Evolutionary conservation across 1,139 yeast genomes (phyloP), one percentile per base, ranked within the genome.

Genomic region (Yamadazyma membranifaciens): DNA sequence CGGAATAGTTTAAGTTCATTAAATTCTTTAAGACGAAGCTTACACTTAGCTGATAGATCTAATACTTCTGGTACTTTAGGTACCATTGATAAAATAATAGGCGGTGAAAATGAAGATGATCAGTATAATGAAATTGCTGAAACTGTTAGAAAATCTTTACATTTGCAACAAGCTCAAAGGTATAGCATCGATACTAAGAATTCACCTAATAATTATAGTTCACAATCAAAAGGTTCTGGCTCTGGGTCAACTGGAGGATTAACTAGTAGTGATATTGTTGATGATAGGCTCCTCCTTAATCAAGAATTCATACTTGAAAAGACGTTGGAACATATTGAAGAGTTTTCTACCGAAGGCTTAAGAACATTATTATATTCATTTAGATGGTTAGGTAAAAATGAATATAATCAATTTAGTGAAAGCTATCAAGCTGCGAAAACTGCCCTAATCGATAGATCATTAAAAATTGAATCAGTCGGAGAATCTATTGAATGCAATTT

Each of bases 261-360:
- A 6, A 13, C 11, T 15, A 14, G 28, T 14, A 14, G 35, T 5
- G 16, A 22, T 9, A 38, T 15, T 39, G 87, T 91, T 1, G 75
- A 75, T 45, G 92, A 85, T 42, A 72, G 69, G 28, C 58, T 87
- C 34, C 69, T 86, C 9, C 60, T 75, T n/a, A 85, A 87, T 54
- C 96, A 88, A 16, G 89, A 80, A 47, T 87, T 78, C 54, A 70
- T 91, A 6, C 61, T 91, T 42, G 97, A 91, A 56, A 81, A 80
- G 48, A 92, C 98, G 0, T 67, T 92, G 43, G 87, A 87, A 52
- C 96, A 94, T 50, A 78, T 94, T 42, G 98, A 92, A 51, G 95
- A 87, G 45, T 92, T 91, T 58, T 89, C 98, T 0, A 84, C 95
- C 0, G 98, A 92, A 49, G 98, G 99, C 1, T 69, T 92, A 45